Evolutionary conservation across 164 flowering plant species (phyloP).

Genomic region (Santalum album): DNA sequence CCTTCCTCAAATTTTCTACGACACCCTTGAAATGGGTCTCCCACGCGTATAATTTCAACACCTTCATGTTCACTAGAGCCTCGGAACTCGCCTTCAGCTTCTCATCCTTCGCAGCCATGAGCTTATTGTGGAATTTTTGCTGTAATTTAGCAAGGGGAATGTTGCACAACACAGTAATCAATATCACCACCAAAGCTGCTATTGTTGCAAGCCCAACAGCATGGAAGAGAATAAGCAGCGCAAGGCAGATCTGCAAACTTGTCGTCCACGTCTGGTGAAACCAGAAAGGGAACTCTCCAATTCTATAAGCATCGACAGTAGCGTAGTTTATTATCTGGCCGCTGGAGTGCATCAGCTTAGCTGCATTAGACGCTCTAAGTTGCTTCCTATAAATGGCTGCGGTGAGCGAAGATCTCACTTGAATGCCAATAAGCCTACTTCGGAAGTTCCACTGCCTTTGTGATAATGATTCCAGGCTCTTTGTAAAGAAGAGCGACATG

Average conservation of each 20-base stretch:
- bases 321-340: constrained; percentile 47
- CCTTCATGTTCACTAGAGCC: constrained; percentile 54
- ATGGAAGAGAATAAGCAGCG: constrained; percentile 25
- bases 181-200: constrained; percentile 30
- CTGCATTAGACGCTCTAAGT: constrained; percentile 36
- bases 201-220: constrained; percentile 42
- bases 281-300: constrained; percentile 47
- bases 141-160: constrained; percentile 45
- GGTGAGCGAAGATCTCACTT: constrained; percentile 34
- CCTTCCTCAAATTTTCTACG: constrained; percentile 27
- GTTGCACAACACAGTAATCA: constrained; percentile 34
- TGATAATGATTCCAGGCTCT: constrained; percentile 38
- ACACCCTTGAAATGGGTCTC: constrained; percentile 39
- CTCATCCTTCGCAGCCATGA: constrained; percentile 45
- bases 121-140: constrained; percentile 33
- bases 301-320: constrained; percentile 36
- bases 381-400: constrained; percentile 49
- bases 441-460: constrained; percentile 50
- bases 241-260: constrained; percentile 36
- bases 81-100: constrained; percentile 39
- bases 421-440: constrained; percentile 32
- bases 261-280: constrained; percentile 55
- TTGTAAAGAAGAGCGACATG: constrained; percentile 25
- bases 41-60: constrained; percentile 55
- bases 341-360: constrained; percentile 25